Conservation (phyloP, 352 stramenopile genomes). For the Phytopythium boreale region DNA sequence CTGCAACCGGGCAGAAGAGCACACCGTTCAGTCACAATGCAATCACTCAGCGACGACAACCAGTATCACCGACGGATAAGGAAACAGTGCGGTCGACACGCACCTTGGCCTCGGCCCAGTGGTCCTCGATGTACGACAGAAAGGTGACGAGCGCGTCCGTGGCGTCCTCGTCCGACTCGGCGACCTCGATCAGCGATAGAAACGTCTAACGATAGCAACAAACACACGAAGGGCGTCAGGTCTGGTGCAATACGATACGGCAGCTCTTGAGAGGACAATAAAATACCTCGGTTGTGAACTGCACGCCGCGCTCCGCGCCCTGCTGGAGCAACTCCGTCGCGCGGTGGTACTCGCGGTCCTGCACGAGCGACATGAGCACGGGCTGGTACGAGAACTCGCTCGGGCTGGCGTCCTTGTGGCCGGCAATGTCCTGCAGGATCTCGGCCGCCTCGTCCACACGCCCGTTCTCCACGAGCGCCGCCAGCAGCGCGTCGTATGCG, state of each 20-base stretch:
- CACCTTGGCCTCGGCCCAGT: constrained; percentile 68
- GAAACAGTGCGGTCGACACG: not conserved
- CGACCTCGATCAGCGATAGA: constrained; percentile 41
- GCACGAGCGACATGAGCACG: constrained; percentile 40
- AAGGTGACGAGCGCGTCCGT: constrained; percentile 58
- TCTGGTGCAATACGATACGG: no score
- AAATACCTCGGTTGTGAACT: constrained; percentile 42
- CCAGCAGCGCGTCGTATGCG: constrained; percentile 50
- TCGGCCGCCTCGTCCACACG: constrained; percentile 49
- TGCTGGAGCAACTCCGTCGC: constrained; percentile 42
- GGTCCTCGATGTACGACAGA: constrained; percentile 57
- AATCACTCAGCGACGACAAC: not conserved
- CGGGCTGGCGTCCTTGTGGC: constrained; percentile 39
- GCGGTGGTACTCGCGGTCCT: constrained; percentile 34
- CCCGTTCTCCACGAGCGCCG: constrained; percentile 36
- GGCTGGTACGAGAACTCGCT: constrained; percentile 43
- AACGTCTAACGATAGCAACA: constrained; percentile 35
- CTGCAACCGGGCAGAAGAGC: constrained; percentile 4
- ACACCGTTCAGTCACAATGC: not conserved
- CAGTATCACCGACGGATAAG: not conserved
- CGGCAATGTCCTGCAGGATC: constrained; percentile 45
- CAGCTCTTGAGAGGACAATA: not conserved
- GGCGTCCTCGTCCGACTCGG: constrained; percentile 40
- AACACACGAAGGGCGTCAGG: not conserved
- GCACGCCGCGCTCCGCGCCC: constrained; percentile 35